Evolutionary conservation across 768 basidiomycete species (phyloP), one percentile per base, ranked within the genome.

Genomic region (Amanita pseudoporphyria): DNA sequence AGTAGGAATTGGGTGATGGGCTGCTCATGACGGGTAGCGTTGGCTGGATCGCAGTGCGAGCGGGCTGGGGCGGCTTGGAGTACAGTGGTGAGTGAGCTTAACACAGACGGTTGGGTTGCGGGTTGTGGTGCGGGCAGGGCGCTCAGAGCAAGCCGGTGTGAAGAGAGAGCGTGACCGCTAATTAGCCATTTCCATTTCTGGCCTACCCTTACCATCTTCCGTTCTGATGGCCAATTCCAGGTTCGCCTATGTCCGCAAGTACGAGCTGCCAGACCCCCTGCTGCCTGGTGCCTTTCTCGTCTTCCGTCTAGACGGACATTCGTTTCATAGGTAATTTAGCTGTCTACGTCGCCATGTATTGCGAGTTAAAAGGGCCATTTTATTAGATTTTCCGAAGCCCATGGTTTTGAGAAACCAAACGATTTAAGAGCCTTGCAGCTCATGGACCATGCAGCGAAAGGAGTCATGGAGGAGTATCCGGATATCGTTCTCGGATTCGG

Each of bases 401-500:
- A 99, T 59, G 62, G 61, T 0, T 97, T 98, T 60, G 62, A 66
- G 6, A 99, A 98, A 59, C 96, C 96, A 1, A 99, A 97, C 64
- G 96, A 99, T 65, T 64, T 73, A 44, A 78, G 85, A 10, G 96
- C 92, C 0, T 72, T 99, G 5, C 63, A 81, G 53, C 77, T 99
- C 38, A 97, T 98, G 94, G 93, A 99, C 60, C 76, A 79, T 49
- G 91, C 93, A 1, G 96, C 96, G 0, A 72, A 70, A 55, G 71
- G 76, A 41, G 72, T 93, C 37, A 88, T 99, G 88, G 69, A 80
- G 26, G 82, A 85, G 59, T 84, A 85, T 59, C 76, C 79, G 31
- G 94, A 96, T 61, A 78, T 96, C 51, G 70, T 89, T 10, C 73
- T 96, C 16, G 96, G 76, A 0, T 98, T 94, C 61, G 96, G 96